phyloP scores from a whole-genome alignment of 2,329 filamentous ascomycete species.

The Aureobasidium sp. region DNA sequence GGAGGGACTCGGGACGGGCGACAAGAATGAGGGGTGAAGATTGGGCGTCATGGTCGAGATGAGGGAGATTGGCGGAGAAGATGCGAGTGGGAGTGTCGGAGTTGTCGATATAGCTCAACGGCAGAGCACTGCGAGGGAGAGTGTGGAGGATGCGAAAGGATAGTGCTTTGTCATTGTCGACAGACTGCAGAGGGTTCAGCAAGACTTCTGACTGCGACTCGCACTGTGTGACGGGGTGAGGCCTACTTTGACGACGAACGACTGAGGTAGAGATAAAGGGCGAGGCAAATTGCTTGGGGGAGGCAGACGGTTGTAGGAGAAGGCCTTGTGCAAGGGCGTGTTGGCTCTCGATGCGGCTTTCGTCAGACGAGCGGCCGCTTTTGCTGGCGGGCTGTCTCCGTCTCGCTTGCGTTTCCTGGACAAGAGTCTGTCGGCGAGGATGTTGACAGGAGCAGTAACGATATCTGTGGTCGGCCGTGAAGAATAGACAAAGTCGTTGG shows the following conservation, averaged over 20 bases:
- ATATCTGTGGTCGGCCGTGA: background rate
- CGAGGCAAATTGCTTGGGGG: background rate
- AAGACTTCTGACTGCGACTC: background rate
- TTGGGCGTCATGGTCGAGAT: conserved; percentile 50
- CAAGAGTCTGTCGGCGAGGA: background rate
- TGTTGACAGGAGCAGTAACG: background rate
- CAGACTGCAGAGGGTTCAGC: background rate
- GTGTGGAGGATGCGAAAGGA: conserved; percentile 30
- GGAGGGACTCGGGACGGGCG: conserved; percentile 48
- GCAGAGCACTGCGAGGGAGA: conserved; percentile 50
- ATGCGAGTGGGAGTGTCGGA: conserved; percentile 42
- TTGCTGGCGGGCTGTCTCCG: background rate
- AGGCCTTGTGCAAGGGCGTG: background rate
- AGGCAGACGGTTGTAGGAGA: background rate
- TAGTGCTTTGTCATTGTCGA: conserved; percentile 15
- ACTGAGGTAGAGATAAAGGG: background rate
- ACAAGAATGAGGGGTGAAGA: conserved; percentile 50
- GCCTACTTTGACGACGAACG: background rate
- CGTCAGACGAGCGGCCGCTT: background rate
- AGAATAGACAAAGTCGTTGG: background rate
- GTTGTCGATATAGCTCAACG: conserved; percentile 55
- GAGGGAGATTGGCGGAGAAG: conserved; percentile 54
- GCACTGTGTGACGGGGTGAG: too few relatives aligned
- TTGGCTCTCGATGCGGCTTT: background rate
- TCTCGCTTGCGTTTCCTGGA: conserved; percentile 11